A percentile compares a stretch with the other conserved stretches of the same genome.
These are phyloP conservation scores for Sclerospora graminicola DNA, from an alignment of 352 stramenopile genomes.

Conservation along the genomic window DNA sequence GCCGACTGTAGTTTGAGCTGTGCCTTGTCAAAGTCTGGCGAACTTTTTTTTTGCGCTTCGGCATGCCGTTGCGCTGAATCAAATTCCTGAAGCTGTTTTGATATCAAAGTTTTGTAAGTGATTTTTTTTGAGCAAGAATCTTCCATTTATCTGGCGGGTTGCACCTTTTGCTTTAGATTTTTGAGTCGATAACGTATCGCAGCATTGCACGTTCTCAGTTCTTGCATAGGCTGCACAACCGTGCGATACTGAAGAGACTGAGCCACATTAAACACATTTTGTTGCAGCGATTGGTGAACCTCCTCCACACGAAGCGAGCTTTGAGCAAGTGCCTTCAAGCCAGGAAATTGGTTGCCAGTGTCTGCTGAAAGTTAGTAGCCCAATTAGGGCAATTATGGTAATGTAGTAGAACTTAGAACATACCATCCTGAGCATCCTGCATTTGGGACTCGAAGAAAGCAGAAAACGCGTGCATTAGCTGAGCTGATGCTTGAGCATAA, in stretches of 20 bases:
- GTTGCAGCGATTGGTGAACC: constrained; percentile 41
- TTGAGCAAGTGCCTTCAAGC: constrained; percentile 35
- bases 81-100: constrained; percentile 48
- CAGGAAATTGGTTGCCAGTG: constrained; percentile 2
- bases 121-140: no score
- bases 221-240: constrained; percentile 33
- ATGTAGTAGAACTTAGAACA: constrained; percentile 3
- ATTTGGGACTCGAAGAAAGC: constrained; percentile 50
- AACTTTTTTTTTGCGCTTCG: constrained; percentile 46
- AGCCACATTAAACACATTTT: constrained; percentile 35
- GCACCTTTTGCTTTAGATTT: constrained; percentile 39
- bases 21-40: constrained; percentile 58
- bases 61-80: constrained; percentile 56
- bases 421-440: constrained; percentile 18
- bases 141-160: no score
- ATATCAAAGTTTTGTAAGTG: no score
- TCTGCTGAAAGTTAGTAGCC: constrained; percentile 1
- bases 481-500: constrained; percentile 31
- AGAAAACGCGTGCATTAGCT: constrained; percentile 50
- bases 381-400: background rate
- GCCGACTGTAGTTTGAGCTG: constrained; percentile 42
- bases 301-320: constrained; percentile 42
- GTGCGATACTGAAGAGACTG: constrained; percentile 35
- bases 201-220: constrained; percentile 29
- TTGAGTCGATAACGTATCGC: constrained; percentile 34